These are phyloP conservation scores for Ilex paraguariensis DNA, from an alignment of 305 asterid genomes.

Conservation along the genomic window DNA sequence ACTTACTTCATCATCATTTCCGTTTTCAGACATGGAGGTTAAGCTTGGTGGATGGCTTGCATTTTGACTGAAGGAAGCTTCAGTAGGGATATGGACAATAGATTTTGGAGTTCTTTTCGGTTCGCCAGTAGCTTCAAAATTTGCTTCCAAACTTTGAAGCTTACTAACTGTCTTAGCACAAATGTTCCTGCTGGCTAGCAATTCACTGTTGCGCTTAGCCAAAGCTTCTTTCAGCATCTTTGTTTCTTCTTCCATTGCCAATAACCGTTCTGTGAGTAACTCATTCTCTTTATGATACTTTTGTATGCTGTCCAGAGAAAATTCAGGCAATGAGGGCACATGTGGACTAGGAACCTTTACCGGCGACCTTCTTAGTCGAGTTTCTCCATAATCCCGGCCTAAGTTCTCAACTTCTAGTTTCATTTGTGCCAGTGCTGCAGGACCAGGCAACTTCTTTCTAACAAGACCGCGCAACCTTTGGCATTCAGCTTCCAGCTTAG, in stretches of 20 bases:
- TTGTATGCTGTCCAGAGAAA: slow-evolving; percentile 56
- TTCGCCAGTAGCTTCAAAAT: slow-evolving; percentile 51
- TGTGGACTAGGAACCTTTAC: slow-evolving; percentile 67
- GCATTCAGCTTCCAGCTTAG: slow-evolving; percentile 93
- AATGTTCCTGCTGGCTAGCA: slow-evolving; percentile 68
- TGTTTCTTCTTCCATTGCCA: slow-evolving; percentile 92
- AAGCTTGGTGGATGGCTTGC: slow-evolving; percentile 57
- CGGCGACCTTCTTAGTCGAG: slow-evolving; percentile 69
- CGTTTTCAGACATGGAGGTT: slow-evolving; percentile 80
- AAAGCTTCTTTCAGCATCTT: slow-evolving; percentile 96
- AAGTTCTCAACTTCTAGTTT: slow-evolving; percentile 90
- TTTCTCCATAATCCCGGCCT: slow-evolving; percentile 75
- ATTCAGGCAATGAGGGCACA: slow-evolving; percentile 48
- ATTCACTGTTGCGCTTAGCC: slow-evolving; percentile 86
- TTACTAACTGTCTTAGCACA: slow-evolving; percentile 79
- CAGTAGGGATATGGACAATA: slow-evolving; percentile 28
- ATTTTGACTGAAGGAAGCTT: slow-evolving; percentile 31
- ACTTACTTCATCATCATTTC: slow-evolving; percentile 64
- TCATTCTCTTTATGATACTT: slow-evolving; percentile 70
- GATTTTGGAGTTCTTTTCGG: slow-evolving; percentile 41
- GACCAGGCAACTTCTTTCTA: slow-evolving; percentile 91
- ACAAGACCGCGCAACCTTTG: slow-evolving; percentile 97
- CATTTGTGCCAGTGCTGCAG: slow-evolving; percentile 97
- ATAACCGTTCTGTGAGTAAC: slow-evolving; percentile 66
- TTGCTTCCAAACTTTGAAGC: slow-evolving; percentile 73